Percentiles rank a stretch among this genome's conserved stretches.
These are phyloP conservation scores for Penicillium tannophilum DNA, from an alignment of 495 filamentous ascomycete genomes.

Conservation along the genomic window DNA sequence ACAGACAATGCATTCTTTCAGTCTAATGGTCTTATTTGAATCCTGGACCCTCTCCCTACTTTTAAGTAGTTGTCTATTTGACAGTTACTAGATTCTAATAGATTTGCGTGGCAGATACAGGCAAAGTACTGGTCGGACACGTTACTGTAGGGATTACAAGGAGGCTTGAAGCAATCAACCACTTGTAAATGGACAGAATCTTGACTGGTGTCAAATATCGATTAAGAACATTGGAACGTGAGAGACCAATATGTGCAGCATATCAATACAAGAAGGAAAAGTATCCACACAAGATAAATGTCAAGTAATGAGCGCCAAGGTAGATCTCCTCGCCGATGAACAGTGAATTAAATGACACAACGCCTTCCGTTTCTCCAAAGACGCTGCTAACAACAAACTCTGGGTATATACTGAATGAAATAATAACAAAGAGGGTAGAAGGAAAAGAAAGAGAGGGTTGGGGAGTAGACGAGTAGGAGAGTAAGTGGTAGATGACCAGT, in stretches of 20 bases:
- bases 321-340: conserved; percentile 3
- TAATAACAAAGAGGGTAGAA: background rate
- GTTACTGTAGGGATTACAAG: background rate
- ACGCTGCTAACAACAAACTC: conserved; percentile 1
- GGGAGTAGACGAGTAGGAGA: background rate
- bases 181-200: background rate
- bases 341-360: conserved; percentile 4
- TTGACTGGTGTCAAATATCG: background rate
- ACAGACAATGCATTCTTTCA: background rate
- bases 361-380: conserved; percentile 6
- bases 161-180: background rate
- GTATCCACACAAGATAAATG: background rate
- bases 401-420: conserved; percentile 12
- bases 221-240: background rate
- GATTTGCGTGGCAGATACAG: no score
- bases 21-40: no score
- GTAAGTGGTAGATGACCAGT: background rate
- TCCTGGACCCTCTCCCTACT: no score
- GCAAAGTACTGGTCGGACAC: no score
- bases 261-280: background rate
- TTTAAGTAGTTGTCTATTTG: no score
- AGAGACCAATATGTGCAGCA: background rate
- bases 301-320: background rate
- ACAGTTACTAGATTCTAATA: no score
- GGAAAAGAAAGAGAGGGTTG: conserved; percentile 1